Conservation (phyloP, 352 stramenopile genomes). For the Vaucheria bursata region DNA sequence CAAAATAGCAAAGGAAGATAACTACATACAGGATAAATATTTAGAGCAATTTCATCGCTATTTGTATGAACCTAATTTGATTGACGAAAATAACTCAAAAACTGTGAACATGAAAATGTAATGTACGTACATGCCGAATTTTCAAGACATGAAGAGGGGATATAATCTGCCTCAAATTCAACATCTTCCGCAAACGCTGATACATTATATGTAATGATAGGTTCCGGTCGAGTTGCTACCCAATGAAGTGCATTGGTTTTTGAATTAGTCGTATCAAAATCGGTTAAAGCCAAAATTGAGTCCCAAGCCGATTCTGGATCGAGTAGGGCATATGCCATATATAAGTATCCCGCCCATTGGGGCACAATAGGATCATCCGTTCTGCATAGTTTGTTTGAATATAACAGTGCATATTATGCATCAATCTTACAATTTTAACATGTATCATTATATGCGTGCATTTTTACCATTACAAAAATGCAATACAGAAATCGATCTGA, state of each 20-base stretch:
- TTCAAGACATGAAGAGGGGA: background rate
- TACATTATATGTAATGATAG: background rate
- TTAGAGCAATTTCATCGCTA: background rate
- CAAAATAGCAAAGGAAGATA: background rate
- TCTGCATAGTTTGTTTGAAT: no score
- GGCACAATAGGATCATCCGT: background rate
- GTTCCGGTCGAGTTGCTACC: slow-evolving; percentile 60
- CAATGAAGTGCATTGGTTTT: slow-evolving; percentile 75
- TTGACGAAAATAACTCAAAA: background rate
- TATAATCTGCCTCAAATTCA: background rate
- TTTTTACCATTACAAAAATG: no score
- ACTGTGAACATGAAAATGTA: background rate
- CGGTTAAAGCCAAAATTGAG: slow-evolving; percentile 55
- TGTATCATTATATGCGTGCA: no score
- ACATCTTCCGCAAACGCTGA: background rate
- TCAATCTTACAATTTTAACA: no score
- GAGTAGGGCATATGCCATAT: slow-evolving; percentile 69
- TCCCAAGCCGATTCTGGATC: slow-evolving; percentile 61
- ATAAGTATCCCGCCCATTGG: slow-evolving; percentile 67
- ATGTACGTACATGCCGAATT: slow-evolving; percentile 1
- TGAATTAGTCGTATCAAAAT: slow-evolving; percentile 71
- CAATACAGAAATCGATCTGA: no score
- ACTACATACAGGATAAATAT: background rate
- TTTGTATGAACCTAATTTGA: background rate
- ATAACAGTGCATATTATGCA: no score